phyloP scores from a whole-genome alignment of 148 eudicot genomes.

The Limonium bicolor region DNA sequence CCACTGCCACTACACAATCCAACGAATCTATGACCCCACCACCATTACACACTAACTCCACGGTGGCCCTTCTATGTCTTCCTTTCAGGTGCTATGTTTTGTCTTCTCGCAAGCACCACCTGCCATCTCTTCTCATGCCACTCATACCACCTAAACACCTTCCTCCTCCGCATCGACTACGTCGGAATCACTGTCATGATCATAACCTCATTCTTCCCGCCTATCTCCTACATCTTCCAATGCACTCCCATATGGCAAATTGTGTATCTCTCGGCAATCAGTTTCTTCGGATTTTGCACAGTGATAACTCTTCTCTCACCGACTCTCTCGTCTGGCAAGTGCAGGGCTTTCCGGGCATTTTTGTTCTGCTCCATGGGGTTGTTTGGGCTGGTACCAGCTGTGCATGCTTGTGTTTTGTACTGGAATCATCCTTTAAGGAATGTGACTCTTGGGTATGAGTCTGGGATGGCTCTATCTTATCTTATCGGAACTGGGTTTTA shows the following conservation, averaged over 20 bases:
- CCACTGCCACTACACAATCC: no score
- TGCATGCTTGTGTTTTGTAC: constrained; percentile 38
- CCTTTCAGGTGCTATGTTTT: constrained; percentile 69
- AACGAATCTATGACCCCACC: no score
- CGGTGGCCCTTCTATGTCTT: constrained; percentile 79
- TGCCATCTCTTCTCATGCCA: no score
- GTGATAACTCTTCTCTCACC: constrained; percentile 46
- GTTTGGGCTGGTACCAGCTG: constrained; percentile 58
- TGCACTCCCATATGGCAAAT: constrained; percentile 63
- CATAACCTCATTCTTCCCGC: constrained; percentile 86
- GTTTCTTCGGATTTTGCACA: constrained; percentile 48
- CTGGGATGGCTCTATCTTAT: constrained; percentile 56
- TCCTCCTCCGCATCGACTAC: constrained; percentile 35
- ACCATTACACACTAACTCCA: no score
- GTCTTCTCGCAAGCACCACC: constrained; percentile 66
- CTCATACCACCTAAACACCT: constrained; percentile 39
- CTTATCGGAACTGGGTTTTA: constrained; percentile 66
- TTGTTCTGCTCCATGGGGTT: constrained; percentile 69
- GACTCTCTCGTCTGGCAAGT: constrained; percentile 39
- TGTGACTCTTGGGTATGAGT: constrained; percentile 44
- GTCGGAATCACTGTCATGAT: constrained; percentile 75
- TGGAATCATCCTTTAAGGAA: constrained; percentile 61
- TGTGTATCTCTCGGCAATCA: constrained; percentile 41
- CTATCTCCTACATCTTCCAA: no score
- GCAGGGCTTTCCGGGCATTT: constrained; percentile 39